These are phyloP conservation scores for Pezicula carpinea DNA, from an alignment of 2,329 filamentous ascomycete genomes.

Conservation along the genomic window DNA sequence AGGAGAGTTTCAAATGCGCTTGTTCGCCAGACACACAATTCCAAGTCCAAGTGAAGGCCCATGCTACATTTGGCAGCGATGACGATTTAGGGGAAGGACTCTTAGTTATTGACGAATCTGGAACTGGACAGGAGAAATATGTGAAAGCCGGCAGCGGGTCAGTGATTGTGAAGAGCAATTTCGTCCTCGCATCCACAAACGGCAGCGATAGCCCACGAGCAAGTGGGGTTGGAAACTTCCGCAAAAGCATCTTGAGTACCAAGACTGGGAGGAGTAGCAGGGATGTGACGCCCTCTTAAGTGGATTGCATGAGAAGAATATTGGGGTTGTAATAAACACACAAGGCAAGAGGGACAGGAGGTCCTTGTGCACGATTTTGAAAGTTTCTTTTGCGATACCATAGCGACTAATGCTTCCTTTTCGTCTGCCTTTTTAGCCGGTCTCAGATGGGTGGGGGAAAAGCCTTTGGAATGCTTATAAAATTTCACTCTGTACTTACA, in stretches of 20 bases:
- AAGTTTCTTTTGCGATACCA: too few relatives aligned
- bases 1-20: conserved; percentile 70
- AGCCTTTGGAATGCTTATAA: too few relatives aligned
- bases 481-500: too few relatives aligned
- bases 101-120: conserved; percentile 88
- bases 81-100: conserved; percentile 77
- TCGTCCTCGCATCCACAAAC: conserved; percentile 46
- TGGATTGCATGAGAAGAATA: not conserved
- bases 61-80: conserved; percentile 79
- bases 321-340: too few relatives aligned
- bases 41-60: conserved; percentile 79
- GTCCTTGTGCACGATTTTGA: too few relatives aligned
- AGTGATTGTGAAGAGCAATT: conserved; percentile 71
- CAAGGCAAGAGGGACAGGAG: too few relatives aligned
- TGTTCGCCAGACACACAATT: conserved; percentile 83
- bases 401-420: too few relatives aligned
- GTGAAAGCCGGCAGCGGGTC: conserved; percentile 68
- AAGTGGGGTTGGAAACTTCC: conserved; percentile 1
- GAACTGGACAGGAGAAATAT: conserved; percentile 63
- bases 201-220: conserved; percentile 10
- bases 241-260: not conserved
- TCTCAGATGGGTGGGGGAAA: too few relatives aligned
- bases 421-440: too few relatives aligned
- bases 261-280: not conserved
- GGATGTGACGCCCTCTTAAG: not conserved